A percentile compares a stretch with the other conserved stretches of the same genome.
Evolutionary conservation across 2,329 filamentous ascomycete species (phyloP).

Genomic region (Diaporthe sp.): DNA sequence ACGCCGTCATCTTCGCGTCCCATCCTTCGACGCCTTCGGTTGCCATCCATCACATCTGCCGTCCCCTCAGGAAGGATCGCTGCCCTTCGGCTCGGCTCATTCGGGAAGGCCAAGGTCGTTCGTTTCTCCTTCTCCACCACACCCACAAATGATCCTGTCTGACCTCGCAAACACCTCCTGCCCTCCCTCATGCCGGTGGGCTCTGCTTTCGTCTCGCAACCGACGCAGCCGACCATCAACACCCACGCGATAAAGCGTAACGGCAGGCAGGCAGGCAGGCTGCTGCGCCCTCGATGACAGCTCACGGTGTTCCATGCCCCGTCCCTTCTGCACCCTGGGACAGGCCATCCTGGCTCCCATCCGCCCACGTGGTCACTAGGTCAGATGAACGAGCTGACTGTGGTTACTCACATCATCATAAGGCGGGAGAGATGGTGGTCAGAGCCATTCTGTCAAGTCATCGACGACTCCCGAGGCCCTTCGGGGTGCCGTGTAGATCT

Average conservation of each 20-base stretch:
- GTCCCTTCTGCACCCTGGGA: not conserved
- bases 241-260: not conserved
- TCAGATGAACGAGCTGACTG: conserved; percentile 28
- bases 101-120: conserved; percentile 26
- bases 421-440: conserved; percentile 11
- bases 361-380: conserved; percentile 34
- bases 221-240: not conserved
- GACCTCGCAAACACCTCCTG: conserved; percentile 31
- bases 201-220: conserved; percentile 9
- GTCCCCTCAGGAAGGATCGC: conserved; percentile 16
- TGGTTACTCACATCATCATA: conserved; percentile 26
- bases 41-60: conserved; percentile 18
- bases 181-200: not conserved
- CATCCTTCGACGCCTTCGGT: conserved; percentile 5
- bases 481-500: conserved; percentile 5
- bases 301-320: conserved; percentile 28
- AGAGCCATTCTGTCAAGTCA: conserved; percentile 7
- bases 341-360: conserved; percentile 9
- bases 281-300: conserved; percentile 24
- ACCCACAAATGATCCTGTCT: conserved; percentile 7
- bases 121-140: conserved; percentile 13
- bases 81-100: conserved; percentile 32
- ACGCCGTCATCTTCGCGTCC: conserved; percentile 20
- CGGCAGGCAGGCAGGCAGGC: conserved; percentile 4
- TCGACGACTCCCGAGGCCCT: not conserved